Evolutionary conservation across 1,284 basidiomycete species (phyloP), one percentile per base, ranked within the genome.

Genomic region (Uromyces viciae-fabae): DNA sequence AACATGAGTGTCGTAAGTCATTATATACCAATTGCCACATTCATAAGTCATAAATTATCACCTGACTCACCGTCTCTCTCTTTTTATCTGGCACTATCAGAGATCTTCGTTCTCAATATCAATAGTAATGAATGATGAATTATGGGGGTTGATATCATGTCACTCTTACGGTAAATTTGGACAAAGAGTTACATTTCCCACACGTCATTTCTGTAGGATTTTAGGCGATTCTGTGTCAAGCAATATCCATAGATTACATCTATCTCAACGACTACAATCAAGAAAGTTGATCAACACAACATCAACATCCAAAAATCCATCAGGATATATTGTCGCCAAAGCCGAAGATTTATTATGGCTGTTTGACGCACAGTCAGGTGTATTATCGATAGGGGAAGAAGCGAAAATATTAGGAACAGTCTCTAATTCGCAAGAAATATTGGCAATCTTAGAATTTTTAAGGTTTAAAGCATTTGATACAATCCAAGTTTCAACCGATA

Each of bases 131-230:
- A 95, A 94, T 84, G 92, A 92, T 49, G 88, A 90, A 68, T 88
- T 95, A 0, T 95, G 93, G 93, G 93, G 93, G 64, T 88, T 96
- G 9, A 91, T 95, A 81, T 90, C 92, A 3, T 92, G 93, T 84
- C 93, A 95, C 85, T 91, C 91, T 0, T 95, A 94, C 83, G 93
- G 93, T 0, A 83, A 87, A 25, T 88, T 90, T 82, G 93, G 93
- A 15, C 84, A 84, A 38, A 82, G 85, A 3, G 83, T 85, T 33
- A 82, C 84, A 14, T 85, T 84, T 82, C 84, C 84, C 8, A 83
- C 84, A 15, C 83, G 85, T 2, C 84, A 85, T 73, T 83, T 87
- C 15, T 84, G 85, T 79, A 89, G 92, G 22, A 89, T 95, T 7
- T 88, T 95, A 64, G 92, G 92, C 83, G 93, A 94, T 84, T 91